Evolutionary conservation across 257 asterid species (phyloP), one percentile per base, ranked within the genome.

Genomic region (Scutellaria minor): DNA sequence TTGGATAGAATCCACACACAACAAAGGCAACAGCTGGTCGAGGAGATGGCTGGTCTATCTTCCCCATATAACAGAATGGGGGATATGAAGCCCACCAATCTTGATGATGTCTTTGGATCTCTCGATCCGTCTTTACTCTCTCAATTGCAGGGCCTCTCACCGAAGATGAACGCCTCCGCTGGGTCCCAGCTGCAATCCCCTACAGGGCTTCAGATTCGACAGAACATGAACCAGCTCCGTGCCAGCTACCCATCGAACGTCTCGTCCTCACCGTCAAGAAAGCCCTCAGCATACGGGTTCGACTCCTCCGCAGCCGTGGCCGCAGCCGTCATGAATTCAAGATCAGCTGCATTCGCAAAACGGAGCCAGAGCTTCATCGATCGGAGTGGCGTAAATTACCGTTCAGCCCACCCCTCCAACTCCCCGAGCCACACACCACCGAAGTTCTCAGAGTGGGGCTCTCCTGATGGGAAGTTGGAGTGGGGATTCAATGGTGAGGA

Each of bases 291-390:
- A 0, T 79, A 72, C 9, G 97, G 96, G 22, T 93, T 84, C 0
- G 97, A 93, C 82, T 81, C 97, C 1, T 86, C 98, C 0, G 96
- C 90, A 0, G 96, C 97, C 0, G 96, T 89, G 56, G 99, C 97
- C 11, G 89, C 92, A 1, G 95, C 97, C 0, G 96, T 95, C 58
- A 88, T 90, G 97, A 90, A 88, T 72, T 87, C 98, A 0, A 81
- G 99, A 73, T 89, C 97, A 0, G 80, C 97, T 6, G 85, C 88
- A 9, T 87, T 89, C 22, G 59, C 88, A 0, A 88, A 90, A 70
- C 85, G 99, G 53, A 92, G 98, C 87, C 98, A 95, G 81, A 95
- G 99, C 83, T 95, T 95, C 14, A 72, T 85, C 5, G 91, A 90
- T 76, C 92, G 96, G 0, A 68, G 89, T 48, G 80, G 80, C 0